phyloP scores from a whole-genome alignment of 169 alveolate genomes.

The Theileria luwenshuni region DNA sequence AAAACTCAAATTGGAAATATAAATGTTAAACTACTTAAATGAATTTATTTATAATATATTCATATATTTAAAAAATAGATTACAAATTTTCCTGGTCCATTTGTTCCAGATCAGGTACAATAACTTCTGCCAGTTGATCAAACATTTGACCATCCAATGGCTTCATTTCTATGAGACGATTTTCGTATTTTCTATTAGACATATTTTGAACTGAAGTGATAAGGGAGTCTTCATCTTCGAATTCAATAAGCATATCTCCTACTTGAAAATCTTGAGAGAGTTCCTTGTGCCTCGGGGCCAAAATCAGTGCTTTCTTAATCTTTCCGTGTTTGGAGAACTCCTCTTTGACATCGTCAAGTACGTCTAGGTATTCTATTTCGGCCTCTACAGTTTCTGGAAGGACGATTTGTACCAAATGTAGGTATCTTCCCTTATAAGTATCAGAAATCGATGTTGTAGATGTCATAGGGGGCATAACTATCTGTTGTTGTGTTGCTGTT shows the following conservation, averaged over 20 bases:
- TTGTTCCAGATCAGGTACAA: slow-evolving; percentile 50
- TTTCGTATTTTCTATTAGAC: slow-evolving; percentile 75
- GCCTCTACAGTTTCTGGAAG: slow-evolving; percentile 52
- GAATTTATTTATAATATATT: not conserved
- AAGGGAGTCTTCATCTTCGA: slow-evolving; percentile 67
- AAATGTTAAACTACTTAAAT: not conserved
- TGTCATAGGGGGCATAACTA: slow-evolving; percentile 14
- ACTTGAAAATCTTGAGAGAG: slow-evolving; percentile 55
- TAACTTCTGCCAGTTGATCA: slow-evolving; percentile 32
- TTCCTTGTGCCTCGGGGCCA: slow-evolving; percentile 68
- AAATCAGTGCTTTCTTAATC: slow-evolving; percentile 62
- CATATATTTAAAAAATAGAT: not conserved
- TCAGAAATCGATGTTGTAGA: slow-evolving; percentile 21
- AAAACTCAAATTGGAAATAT: not conserved
- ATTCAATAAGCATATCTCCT: slow-evolving; percentile 77
- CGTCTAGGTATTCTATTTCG: slow-evolving; percentile 66
- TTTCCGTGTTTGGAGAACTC: slow-evolving; percentile 76
- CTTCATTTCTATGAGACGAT: slow-evolving; percentile 60
- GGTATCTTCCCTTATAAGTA: slow-evolving; percentile 41
- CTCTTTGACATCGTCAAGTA: slow-evolving; percentile 74
- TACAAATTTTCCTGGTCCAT: slow-evolving; percentile 27
- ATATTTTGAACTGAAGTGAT: slow-evolving; percentile 70
- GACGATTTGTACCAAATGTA: slow-evolving; percentile 39
- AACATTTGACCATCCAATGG: slow-evolving; percentile 60
- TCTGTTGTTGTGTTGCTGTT: slow-evolving; percentile 20